Evolutionary conservation across 2,329 filamentous ascomycete species (phyloP), one percentile per base, ranked within the genome.

Genomic region (Ophiosphaerella narmari): DNA sequence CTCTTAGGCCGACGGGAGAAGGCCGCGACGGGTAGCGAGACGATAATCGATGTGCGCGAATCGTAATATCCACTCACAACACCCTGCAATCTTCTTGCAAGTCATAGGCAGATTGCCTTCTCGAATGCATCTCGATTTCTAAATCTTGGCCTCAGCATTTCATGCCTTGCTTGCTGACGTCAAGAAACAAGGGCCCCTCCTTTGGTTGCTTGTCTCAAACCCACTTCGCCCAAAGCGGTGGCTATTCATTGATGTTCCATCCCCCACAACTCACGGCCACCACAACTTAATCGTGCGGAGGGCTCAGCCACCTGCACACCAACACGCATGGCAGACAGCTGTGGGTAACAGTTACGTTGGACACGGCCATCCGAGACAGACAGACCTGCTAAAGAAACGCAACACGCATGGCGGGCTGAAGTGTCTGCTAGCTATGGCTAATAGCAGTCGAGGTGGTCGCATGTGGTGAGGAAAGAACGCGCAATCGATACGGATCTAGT

Each of bases 401-500:
- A 21, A 6, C 26, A 29, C 26, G 11, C 26, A 29, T 29, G 26
- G 26, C 18, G 26, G 11, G 26, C 26, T 29, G 26, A 29, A 29
- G 7, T 29, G 37, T 26, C 13, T 26, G n/a, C 8, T 8, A 3
- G 8, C 7, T 32, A 23, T 24, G n/a, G 16, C 12, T 23, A n/a
- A 23, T 23, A 23, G 36, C 36, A 39, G 26, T 33, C 23, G 16
- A 21, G 14, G 8, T 8, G 31, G 26, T 37, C 24, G 33, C 42
- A 42, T 45, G 36, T 36, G 29, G 33, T 41, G 39, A 32, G 23
- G 29, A 34, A 45, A 38, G 46, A 46, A 48, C 56, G 46, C 55
- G 62, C 57, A 63, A 65, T 65, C 62, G 60, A 62, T 63, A 63
- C 43, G 48, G 40, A 37, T 45, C 38, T 46, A 62, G 52, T 36